Evolutionary conservation across 306 rosid genomes (phyloP).

Genomic region (Prunus davidiana): DNA sequence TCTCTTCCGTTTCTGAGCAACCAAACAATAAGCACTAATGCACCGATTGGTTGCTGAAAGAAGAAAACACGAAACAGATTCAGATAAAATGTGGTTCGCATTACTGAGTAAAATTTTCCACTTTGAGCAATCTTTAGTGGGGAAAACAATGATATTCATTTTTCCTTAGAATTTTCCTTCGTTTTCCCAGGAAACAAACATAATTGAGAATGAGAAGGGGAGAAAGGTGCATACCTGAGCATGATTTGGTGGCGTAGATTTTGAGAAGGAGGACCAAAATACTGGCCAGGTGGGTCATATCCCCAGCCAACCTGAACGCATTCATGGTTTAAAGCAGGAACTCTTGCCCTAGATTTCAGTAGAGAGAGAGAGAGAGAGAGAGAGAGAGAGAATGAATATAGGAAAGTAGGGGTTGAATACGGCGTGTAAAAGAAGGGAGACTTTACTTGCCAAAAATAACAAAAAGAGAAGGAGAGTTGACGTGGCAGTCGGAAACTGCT

Average conservation of each 20-base stretch:
- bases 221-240: conserved; percentile 56
- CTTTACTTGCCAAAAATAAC: too few species aligned
- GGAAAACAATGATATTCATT: neutral
- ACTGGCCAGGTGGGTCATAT: conserved; percentile 86
- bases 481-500: conserved; percentile 38
- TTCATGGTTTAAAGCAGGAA: conserved; percentile 51
- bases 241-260: conserved; percentile 94
- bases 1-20: too few species aligned
- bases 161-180: neutral
- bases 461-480: neutral
- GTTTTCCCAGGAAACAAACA: neutral
- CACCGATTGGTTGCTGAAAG: too few species aligned
- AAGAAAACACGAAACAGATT: neutral
- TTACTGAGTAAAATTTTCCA: neutral
- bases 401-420: neutral
- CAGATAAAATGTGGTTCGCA: neutral
- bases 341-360: conserved; percentile 31
- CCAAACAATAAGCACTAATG: too few species aligned
- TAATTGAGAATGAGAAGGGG: neutral
- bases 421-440: neutral
- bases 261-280: conserved; percentile 86
- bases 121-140: neutral
- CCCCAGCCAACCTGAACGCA: conserved; percentile 92
- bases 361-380: neutral
- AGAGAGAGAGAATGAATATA: neutral